A percentile compares a stretch with the other conserved stretches of the same genome.
Conservation (phyloP, 2,329 filamentous ascomycete species). For the Phoma herbarum region DNA sequence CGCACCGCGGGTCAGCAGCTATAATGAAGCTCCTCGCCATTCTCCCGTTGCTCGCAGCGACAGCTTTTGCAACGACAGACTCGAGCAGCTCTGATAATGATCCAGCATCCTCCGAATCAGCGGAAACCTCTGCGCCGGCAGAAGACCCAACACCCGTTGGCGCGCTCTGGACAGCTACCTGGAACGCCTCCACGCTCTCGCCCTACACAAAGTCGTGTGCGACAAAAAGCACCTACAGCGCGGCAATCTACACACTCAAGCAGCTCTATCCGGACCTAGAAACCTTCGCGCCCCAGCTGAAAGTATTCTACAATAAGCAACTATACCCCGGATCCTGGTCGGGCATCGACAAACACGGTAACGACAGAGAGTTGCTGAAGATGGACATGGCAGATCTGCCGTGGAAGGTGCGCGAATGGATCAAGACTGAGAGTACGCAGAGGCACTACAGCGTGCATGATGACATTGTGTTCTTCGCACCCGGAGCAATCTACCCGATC, state of each 20-base stretch:
- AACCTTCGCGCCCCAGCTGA: constrained; percentile 43
- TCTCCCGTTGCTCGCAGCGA: constrained; percentile 34
- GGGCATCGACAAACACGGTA: constrained; percentile 62
- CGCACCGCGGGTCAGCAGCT: too few species aligned
- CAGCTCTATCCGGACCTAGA: constrained; percentile 47
- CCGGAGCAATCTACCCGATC: constrained; percentile 61
- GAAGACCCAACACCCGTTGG: constrained; percentile 42
- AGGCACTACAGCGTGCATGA: constrained; percentile 53
- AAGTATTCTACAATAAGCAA: constrained; percentile 50
- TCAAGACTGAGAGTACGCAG: constrained; percentile 56
- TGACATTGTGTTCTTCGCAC: constrained; percentile 62
- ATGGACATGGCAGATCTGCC: constrained; percentile 60
- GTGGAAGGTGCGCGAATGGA: constrained; percentile 56
- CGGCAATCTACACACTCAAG: constrained; percentile 43
- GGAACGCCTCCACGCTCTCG: constrained; percentile 33
- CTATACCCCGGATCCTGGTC: constrained; percentile 62
- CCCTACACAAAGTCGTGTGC: constrained; percentile 37
- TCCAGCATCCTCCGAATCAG: neutral
- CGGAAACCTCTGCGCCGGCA: constrained; percentile 10
- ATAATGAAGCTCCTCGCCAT: constrained; percentile 37
- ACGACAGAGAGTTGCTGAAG: constrained; percentile 58
- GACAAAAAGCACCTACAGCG: constrained; percentile 30
- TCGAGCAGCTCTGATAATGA: too few species aligned
- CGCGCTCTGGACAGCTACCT: constrained; percentile 44
- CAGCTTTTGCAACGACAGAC: constrained; percentile 25